Conservation (phyloP, 768 basidiomycete genomes). For the Terana coerulea region DNA sequence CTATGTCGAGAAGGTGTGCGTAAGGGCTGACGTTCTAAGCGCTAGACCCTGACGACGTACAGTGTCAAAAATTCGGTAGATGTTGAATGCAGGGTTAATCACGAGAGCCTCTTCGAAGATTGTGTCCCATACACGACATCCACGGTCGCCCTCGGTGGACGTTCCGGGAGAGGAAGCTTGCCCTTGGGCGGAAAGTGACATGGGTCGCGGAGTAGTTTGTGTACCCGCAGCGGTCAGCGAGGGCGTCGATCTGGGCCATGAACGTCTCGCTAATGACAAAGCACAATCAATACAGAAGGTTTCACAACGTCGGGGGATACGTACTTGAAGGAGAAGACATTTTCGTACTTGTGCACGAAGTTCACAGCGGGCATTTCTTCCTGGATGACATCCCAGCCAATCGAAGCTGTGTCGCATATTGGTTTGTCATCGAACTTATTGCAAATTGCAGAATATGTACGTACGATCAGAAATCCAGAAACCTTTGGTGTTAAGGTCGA, state of each 20-base stretch:
- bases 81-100: constrained; percentile 73
- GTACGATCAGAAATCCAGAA: constrained; percentile 73
- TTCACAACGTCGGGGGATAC: constrained; percentile 15
- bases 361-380: constrained; percentile 66
- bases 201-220: constrained; percentile 45
- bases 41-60: constrained; percentile 28
- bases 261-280: constrained; percentile 54
- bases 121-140: constrained; percentile 65
- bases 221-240: constrained; percentile 57
- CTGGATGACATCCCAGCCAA: constrained; percentile 42
- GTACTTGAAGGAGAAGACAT: constrained; percentile 72
- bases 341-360: constrained; percentile 70
- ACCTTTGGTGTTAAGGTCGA: constrained; percentile 61
- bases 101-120: constrained; percentile 59
- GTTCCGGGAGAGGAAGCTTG: constrained; percentile 63
- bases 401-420: neutral
- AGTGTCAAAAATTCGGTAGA: constrained; percentile 76
- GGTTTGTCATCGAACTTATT: neutral
- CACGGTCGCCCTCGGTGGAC: constrained; percentile 40
- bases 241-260: constrained; percentile 52
- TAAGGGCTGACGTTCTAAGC: neutral
- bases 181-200: constrained; percentile 68
- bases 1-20: constrained; percentile 13
- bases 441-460: constrained; percentile 35
- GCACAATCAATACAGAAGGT: neutral